Evolutionary conservation across 164 flowering plant species (phyloP).

Genomic region (Warburgia ugandensis): DNA sequence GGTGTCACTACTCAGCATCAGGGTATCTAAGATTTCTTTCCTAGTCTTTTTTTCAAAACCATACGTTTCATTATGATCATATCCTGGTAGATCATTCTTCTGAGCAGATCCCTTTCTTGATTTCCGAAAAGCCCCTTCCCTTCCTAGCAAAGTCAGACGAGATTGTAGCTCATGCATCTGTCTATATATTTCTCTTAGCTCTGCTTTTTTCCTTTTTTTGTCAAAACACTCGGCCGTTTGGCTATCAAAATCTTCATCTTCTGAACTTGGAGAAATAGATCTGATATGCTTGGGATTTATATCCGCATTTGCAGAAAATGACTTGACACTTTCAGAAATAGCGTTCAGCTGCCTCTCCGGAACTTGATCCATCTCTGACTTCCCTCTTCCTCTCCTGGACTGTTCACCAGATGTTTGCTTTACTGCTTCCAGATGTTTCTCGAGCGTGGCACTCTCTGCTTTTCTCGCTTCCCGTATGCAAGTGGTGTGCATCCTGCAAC

Average conservation of each 20-base stretch:
- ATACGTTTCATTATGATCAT: no score
- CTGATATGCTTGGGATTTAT: constrained; percentile 50
- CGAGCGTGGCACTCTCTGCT: constrained; percentile 27
- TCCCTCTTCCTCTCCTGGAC: constrained; percentile 11
- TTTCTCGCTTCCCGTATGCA: constrained; percentile 37
- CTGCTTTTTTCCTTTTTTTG: neutral
- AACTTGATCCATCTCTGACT: constrained; percentile 34
- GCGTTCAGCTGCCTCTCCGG: constrained; percentile 48
- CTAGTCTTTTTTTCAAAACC: no score
- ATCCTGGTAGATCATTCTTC: no score
- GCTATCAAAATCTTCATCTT: no score
- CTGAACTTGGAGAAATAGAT: constrained; percentile 74
- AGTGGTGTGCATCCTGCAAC: constrained; percentile 41
- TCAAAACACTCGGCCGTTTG: neutral
- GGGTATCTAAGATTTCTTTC: no score
- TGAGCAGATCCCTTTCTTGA: no score
- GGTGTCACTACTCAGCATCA: no score
- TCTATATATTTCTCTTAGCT: neutral
- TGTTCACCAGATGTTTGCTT: constrained; percentile 9
- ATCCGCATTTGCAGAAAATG: constrained; percentile 41
- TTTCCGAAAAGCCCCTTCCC: no score
- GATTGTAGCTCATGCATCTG: no score
- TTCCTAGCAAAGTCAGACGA: no score
- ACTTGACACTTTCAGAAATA: constrained; percentile 52
- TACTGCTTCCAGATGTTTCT: constrained; percentile 19